Conservation (phyloP, 176 grass and related monocot genomes). For the Ampelocalamus luodianensis region DNA sequence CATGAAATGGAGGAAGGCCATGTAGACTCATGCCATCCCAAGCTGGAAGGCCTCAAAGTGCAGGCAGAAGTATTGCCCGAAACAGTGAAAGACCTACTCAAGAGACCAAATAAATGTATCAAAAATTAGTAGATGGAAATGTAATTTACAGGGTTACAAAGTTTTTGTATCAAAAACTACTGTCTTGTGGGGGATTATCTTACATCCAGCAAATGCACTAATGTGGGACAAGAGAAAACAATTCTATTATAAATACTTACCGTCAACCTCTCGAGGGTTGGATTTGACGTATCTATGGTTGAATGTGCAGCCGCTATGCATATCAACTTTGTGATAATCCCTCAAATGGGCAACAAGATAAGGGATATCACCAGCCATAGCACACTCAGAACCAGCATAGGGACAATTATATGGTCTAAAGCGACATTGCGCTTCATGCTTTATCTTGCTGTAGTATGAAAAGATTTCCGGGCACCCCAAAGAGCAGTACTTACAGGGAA, state of each 20-base stretch:
- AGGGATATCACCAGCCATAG: constrained; percentile 65
- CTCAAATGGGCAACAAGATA: constrained; percentile 78
- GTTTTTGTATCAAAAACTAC: no score
- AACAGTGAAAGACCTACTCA: constrained; percentile 85
- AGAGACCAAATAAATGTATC: constrained; percentile 9
- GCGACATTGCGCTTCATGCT: constrained; percentile 73
- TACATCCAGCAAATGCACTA: neutral
- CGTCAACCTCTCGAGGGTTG: constrained; percentile 68
- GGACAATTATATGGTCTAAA: constrained; percentile 86
- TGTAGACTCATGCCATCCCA: constrained; percentile 79
- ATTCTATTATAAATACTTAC: constrained; percentile 45
- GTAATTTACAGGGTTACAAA: neutral
- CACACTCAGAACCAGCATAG: constrained; percentile 84
- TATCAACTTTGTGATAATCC: constrained; percentile 93
- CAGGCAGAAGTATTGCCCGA: constrained; percentile 89
- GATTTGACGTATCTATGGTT: constrained; percentile 95
- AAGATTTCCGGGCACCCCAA: constrained; percentile 81
- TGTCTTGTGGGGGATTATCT: neutral
- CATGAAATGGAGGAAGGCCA: constrained; percentile 95
- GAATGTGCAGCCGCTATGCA: constrained; percentile 90
- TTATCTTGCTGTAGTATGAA: constrained; percentile 90
- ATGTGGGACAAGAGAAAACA: constrained; percentile 15
- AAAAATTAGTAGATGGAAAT: neutral
- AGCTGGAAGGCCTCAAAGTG: constrained; percentile 95
- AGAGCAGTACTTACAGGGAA: constrained; percentile 81